Base-by-base conservation (phyloP, 2,329 filamentous ascomycete species). In the Aspergillus japonicus region DNA sequence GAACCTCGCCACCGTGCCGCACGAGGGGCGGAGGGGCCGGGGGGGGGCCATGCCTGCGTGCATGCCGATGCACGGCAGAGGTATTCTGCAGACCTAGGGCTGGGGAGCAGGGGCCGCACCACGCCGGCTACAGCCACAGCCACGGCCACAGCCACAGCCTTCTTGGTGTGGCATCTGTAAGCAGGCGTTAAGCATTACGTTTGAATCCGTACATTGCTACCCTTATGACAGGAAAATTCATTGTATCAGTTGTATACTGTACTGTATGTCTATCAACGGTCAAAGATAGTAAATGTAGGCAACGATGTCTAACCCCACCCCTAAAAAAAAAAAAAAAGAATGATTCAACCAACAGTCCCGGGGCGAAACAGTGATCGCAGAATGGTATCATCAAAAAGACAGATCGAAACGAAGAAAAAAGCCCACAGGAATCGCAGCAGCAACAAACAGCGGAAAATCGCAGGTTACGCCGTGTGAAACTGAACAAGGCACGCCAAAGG, bases 381-480 rank as follows among this genome's bases (percentile, higher is more conserved):
- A 72, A 74, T 74, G 72, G 72, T 74, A 74, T 74, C 72, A 73
- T 71, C 39, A 42, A 42, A 62, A 72, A 72, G 71, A 56, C 59
- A 65, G 61, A 65, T 58, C 24, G 57, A 65, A 56, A 54, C 48
- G 67, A 72, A 42, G 16, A 42, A 42, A 62, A 72, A 72, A 70
- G 54, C 59, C 64, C 59, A 63, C 60, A 39, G 57, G 62, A 54
- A 55, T 52, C 39, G 39, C 68, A 72, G 62, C 67, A 67, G 67
- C 66, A 66, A 59, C 68, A 56, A 58, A 61, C 61, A 63, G 53
- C 54, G 53, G 60, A 65, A 64, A 64, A 65, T 26, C 26, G 66
- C 64, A 65, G 59, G 65, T 62, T 61, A 69, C 66, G 66, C 68
- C 70, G 57, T 56, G 62, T 61, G 68, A 67, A 65, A 42, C 39